These are phyloP conservation scores for Penicillium sp. DNA, from an alignment of 2,329 filamentous ascomycete genomes.

Conservation along the genomic window DNA sequence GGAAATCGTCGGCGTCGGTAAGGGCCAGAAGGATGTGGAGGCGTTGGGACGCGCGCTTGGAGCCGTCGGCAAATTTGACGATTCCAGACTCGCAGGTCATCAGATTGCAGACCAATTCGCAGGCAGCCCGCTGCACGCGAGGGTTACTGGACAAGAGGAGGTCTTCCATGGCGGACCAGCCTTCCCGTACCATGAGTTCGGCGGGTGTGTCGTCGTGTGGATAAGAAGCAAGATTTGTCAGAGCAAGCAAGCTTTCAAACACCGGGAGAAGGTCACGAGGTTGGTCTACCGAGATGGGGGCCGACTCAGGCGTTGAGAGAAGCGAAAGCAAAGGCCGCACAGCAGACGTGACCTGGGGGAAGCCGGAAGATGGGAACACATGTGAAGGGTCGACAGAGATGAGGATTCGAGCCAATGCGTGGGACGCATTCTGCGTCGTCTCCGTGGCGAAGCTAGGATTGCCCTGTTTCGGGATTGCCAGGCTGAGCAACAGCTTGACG, in stretches of 20 bases:
- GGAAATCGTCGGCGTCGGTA: constrained; percentile 77
- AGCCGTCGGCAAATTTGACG: constrained; percentile 52
- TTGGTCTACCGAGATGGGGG: constrained; percentile 50
- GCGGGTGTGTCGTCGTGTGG: constrained; percentile 46
- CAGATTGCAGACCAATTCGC: constrained; percentile 89
- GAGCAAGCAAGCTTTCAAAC: constrained; percentile 85
- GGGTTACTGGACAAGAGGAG: constrained; percentile 73
- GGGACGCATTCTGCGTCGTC: constrained; percentile 62
- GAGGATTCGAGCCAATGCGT: constrained; percentile 78
- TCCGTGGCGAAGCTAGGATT: constrained; percentile 41
- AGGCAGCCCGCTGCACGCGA: constrained; percentile 75
- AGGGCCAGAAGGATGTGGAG: constrained; percentile 84
- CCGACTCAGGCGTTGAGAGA: constrained; percentile 62
- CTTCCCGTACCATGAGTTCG: constrained; percentile 70
- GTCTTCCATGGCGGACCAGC: constrained; percentile 78
- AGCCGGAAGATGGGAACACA: constrained; percentile 76
- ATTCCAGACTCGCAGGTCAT: constrained; percentile 47
- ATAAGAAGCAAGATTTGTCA: constrained; percentile 84
- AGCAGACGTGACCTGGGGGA: constrained; percentile 70
- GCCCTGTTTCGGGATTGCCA: constrained; percentile 47
- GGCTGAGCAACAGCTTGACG: constrained; percentile 77
- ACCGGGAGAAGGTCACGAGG: constrained; percentile 78
- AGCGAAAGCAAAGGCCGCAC: constrained; percentile 78
- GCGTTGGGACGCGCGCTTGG: constrained; percentile 66
- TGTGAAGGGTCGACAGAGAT: constrained; percentile 83